Evolutionary conservation across 148 eudicot species (phyloP).

Genomic region (Pouteria glomerata): DNA sequence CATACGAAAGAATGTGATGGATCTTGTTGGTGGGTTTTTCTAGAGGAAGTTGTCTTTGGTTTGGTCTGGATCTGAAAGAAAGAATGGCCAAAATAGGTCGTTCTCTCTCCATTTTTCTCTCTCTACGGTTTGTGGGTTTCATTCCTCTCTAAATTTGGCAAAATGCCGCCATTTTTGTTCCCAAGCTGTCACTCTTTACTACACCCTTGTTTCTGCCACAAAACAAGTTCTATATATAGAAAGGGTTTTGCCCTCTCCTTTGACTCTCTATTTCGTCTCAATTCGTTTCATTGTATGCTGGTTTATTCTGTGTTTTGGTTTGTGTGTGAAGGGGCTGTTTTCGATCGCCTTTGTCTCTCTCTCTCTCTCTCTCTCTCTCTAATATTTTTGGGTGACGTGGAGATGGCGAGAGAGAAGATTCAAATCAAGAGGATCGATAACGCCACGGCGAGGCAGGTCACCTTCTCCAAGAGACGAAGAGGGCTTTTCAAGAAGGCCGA

Average conservation of each 20-base stretch:
- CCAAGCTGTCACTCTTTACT: slow-evolving; percentile 2
- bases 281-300: slow-evolving; percentile 10
- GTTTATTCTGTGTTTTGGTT: slow-evolving; percentile 11
- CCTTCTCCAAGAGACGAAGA: slow-evolving; percentile 92
- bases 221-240: slow-evolving; percentile 7
- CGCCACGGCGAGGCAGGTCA: slow-evolving; percentile 86
- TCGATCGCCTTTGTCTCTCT: not conserved
- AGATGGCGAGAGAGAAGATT: slow-evolving; percentile 81
- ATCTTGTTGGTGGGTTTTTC: too few relatives aligned
- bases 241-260: not conserved
- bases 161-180: slow-evolving; percentile 14
- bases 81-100: not conserved
- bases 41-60: not conserved
- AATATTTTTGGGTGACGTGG: too few relatives aligned
- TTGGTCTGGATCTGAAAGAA: not conserved
- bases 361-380: too few relatives aligned
- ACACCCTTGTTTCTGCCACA: not conserved
- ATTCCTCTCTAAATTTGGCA: slow-evolving; percentile 17
- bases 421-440: slow-evolving; percentile 87
- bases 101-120: not conserved
- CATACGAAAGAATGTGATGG: too few relatives aligned
- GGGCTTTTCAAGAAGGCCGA: slow-evolving; percentile 95
- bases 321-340: not conserved
- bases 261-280: not conserved
- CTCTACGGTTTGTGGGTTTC: slow-evolving; percentile 2